Evolutionary conservation across 2,329 filamentous ascomycete genomes (phyloP).

Genomic region (Chaetothyriales sp.): DNA sequence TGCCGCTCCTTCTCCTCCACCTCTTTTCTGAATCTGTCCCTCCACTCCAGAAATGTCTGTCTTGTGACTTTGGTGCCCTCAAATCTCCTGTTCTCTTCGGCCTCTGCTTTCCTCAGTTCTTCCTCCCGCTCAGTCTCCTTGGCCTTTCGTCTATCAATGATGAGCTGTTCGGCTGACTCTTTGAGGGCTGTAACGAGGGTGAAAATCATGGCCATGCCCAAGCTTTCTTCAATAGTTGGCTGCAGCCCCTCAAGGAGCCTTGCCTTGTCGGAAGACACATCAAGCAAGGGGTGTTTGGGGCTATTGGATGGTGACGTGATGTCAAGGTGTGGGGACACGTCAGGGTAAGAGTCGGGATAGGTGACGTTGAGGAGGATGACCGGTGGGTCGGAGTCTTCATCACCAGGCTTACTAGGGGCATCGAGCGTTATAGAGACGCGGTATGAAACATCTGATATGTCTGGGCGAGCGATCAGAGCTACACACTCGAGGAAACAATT

Average conservation of each 20-base stretch:
- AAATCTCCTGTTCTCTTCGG: constrained; percentile 93
- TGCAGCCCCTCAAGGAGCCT: constrained; percentile 56
- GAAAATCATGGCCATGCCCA: constrained; percentile 97
- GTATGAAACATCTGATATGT: constrained; percentile 81
- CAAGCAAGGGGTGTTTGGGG: constrained; percentile 57
- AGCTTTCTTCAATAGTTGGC: constrained; percentile 73
- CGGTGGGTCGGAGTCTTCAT: constrained; percentile 49
- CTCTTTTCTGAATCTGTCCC: constrained; percentile 62
- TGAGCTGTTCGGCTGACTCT: constrained; percentile 75
- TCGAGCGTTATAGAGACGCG: constrained; percentile 78
- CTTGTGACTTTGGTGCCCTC: constrained; percentile 79
- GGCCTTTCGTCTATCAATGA: constrained; percentile 57
- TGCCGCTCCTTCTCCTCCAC: constrained; percentile 60
- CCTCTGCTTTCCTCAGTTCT: constrained; percentile 50
- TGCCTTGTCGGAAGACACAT: constrained; percentile 65
- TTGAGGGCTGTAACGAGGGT: constrained; percentile 77
- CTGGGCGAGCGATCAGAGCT: constrained; percentile 32
- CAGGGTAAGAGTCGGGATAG: constrained; percentile 84
- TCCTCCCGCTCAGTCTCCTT: constrained; percentile 41
- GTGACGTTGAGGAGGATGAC: constrained; percentile 69
- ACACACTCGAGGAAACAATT: neutral
- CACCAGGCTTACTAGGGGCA: constrained; percentile 44
- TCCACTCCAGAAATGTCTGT: constrained; percentile 75
- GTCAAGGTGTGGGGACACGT: constrained; percentile 71
- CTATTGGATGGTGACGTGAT: constrained; percentile 60